Evolutionary conservation across 768 basidiomycete genomes (phyloP), one percentile per base, ranked within the genome.

Genomic region (Lactifluus hygrophoroides): DNA sequence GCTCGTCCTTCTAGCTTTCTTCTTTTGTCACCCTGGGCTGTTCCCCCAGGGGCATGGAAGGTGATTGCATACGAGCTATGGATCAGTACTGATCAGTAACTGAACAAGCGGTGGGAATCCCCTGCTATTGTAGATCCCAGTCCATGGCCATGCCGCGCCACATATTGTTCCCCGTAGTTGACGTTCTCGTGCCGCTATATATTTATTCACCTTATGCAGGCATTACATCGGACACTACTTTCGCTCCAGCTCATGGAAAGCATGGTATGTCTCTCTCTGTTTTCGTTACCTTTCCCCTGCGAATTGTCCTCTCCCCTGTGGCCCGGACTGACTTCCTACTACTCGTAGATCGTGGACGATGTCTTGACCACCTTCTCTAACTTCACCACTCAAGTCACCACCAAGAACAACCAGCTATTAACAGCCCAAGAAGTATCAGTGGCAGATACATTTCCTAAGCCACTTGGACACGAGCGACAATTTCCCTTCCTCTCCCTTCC

Each of bases 401-500:
- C 9, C n/a, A 25, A 54, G 34, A 42, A 35, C 25, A 42, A 16
- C 14, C 51, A 34, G 35, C 28, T 28, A 1, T 9, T 23, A n/a
- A n/a, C n/a, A 14, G 21, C 38, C 14, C 54, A 17, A 48, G 54
- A 56, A 30, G 21, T 7, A n/a, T 5, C 14, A 5, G 23, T 23
- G 3, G 4, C 14, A 16, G 17, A 47, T 34, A 23, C 7, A 13
- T 28, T 7, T 14, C n/a, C 51, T 8, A 37, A 34, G 11, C 27
- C 38, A 1, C 3, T 23, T 9, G 45, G 23, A 19, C 28, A 21
- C 17, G n/a, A 16, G n/a, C 43, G 9, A 32, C 23, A 2, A 5
- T 28, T 27, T 23, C 19, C 45, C 16, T 54, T 59, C 52, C 52
- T 54, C 40, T 49, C 47, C 27, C 19, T 59, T 4, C 58, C 58